A percentile compares a stretch with the other conserved stretches of the same genome.
Evolutionary conservation across 1,284 basidiomycete species (phyloP).

Genomic region (Ustilago trichophora): DNA sequence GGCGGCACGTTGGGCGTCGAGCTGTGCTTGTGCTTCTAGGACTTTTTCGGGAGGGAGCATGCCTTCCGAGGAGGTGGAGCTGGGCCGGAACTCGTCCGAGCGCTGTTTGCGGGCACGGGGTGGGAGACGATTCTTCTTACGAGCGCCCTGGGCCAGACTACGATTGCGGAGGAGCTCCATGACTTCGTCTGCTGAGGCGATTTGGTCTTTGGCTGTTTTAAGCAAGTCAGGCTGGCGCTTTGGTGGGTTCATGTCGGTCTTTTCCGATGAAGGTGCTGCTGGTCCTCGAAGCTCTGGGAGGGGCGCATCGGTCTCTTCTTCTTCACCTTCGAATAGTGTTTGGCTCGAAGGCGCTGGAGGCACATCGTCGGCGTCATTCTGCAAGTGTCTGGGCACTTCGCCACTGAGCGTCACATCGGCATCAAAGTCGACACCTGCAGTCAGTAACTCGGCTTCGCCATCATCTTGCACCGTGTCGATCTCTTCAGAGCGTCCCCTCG

Average conservation of each 20-base stretch:
- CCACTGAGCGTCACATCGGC: slow-evolving; percentile 32
- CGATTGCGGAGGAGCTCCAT: slow-evolving; percentile 37
- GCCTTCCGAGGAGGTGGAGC: background rate
- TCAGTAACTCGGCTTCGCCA: background rate
- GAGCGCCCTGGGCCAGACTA: slow-evolving; percentile 16
- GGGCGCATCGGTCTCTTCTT: slow-evolving; percentile 1
- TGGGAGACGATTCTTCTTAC: slow-evolving; percentile 25
- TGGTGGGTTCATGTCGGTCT: too few species aligned
- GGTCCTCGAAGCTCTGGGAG: slow-evolving; percentile 6
- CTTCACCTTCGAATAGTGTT: slow-evolving; percentile 32
- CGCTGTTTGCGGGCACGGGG: slow-evolving; percentile 38
- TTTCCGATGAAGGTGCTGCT: too few species aligned
- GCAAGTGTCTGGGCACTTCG: background rate
- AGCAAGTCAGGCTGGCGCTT: background rate
- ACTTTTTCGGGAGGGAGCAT: slow-evolving; percentile 38
- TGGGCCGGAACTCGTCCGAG: slow-evolving; percentile 9
- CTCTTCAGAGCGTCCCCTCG: slow-evolving; percentile 19
- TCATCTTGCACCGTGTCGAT: background rate
- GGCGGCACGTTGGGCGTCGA: slow-evolving; percentile 41
- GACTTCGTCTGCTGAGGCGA: slow-evolving; percentile 34
- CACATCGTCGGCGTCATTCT: background rate
- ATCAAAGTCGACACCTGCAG: slow-evolving; percentile 10
- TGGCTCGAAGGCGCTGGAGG: slow-evolving; percentile 31
- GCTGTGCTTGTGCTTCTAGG: slow-evolving; percentile 34
- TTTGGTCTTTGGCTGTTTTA: slow-evolving; percentile 4